A percentile compares a stretch with the other conserved stretches of the same genome.
phyloP scores from a whole-genome alignment of 2,329 filamentous ascomycete species.

The Talaromyces sp. region DNA sequence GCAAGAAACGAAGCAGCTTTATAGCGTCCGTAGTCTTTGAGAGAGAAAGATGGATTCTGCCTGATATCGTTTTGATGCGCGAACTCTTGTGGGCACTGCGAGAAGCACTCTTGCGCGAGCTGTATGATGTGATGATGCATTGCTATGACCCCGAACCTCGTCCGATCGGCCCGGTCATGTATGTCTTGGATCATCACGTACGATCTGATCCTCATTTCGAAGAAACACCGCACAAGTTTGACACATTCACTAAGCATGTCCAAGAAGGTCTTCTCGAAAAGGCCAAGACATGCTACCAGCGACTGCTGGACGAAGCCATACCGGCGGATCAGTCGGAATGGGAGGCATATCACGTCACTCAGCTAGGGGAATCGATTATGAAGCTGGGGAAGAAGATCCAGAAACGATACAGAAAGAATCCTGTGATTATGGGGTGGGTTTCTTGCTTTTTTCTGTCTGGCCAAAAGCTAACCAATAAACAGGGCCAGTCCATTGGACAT shows the following conservation, averaged over 20 bases:
- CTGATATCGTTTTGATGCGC: slow-evolving; percentile 67
- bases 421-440: slow-evolving; percentile 70
- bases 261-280: slow-evolving; percentile 67
- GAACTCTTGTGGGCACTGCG: slow-evolving; percentile 69
- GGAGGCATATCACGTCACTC: slow-evolving; percentile 86
- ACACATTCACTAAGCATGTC: slow-evolving; percentile 67
- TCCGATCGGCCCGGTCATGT: slow-evolving; percentile 72
- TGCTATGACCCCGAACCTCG: slow-evolving; percentile 88
- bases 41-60: slow-evolving; percentile 63
- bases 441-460: not conserved
- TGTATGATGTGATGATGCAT: slow-evolving; percentile 80
- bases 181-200: slow-evolving; percentile 76
- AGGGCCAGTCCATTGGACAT: slow-evolving; percentile 60
- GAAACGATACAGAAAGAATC: slow-evolving; percentile 85
- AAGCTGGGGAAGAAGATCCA: slow-evolving; percentile 83
- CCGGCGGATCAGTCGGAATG: slow-evolving; percentile 75
- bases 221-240: slow-evolving; percentile 62
- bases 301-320: slow-evolving; percentile 72
- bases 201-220: slow-evolving; percentile 72
- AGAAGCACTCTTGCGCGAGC: slow-evolving; percentile 76
- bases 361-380: slow-evolving; percentile 79
- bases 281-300: slow-evolving; percentile 73
- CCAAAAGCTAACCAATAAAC: slow-evolving; percentile 16
- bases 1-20: slow-evolving; percentile 52
- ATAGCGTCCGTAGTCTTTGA: slow-evolving; percentile 47